Base-by-base conservation (phyloP, 352 stramenopile genomes). In the Pythium myriotylum region DNA sequence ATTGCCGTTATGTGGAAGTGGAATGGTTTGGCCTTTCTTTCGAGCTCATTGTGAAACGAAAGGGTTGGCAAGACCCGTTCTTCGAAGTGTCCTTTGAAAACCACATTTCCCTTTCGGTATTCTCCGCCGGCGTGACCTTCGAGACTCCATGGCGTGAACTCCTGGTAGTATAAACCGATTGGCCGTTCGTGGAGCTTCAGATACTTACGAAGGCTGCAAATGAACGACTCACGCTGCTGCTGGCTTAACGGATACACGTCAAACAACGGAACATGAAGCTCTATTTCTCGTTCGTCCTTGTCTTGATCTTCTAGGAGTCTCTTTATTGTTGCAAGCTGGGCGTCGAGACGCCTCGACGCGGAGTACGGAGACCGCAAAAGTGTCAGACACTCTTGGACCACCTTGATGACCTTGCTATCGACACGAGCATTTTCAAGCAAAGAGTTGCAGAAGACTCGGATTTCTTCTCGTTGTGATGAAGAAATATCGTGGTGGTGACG, bases 71-170 rank as follows among this genome's bases (percentile, higher is more conserved):
- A 27, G 12, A 13, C 10, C 1, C 60, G 33, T 12, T 26, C 26
- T 54, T 61, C 49, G 1, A 51, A 52, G 2, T 45, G 20, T 9
- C 62, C 62, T 16, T 54, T 52, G 49, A 70, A 70, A 0, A 45
- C 43, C 32, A 89, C 83, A 41, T 89, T 89, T 0, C 79, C 79
- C 24, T 86, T 86, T 26, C 68, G 55, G 42, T 86, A 74, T 19
- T 46, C 56, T 12, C 24, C 50, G 7, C 50, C 19, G 0, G 12
- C 3, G 16, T 74, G 48, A 3, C 42, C 54, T n/a, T 61, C 46
- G 20, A 75, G 16, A 45, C 62, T 76, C 17, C 54, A 22, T 6
- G 41, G 19, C 2, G 42, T 72, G 46, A 89, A 89, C 9, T n/a
- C 45, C 27, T 89, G 79, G 2, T 65, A 73, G 40, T 89, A 89